Evolutionary conservation across 306 rosid genomes (phyloP).

Genomic region (Inga laurina): DNA sequence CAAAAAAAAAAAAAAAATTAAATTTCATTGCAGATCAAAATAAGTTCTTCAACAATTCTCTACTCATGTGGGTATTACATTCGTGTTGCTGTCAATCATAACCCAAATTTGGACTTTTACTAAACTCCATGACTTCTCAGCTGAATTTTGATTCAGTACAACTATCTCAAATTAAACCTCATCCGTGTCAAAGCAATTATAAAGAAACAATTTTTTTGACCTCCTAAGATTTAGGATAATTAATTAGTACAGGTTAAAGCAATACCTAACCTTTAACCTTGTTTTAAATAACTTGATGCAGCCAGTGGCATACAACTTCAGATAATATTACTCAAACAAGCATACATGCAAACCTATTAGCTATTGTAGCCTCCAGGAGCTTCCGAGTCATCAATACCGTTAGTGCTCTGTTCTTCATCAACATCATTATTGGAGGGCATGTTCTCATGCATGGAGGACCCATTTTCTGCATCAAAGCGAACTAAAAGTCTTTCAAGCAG

Average conservation of each 20-base stretch:
- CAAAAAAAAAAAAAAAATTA: no score
- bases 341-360: not conserved
- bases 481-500: constrained; percentile 65
- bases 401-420: constrained; percentile 33
- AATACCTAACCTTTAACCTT: not conserved
- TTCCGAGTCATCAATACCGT: constrained; percentile 20
- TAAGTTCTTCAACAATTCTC: not conserved
- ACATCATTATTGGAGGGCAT: constrained; percentile 24
- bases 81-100: not conserved
- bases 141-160: no score
- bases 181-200: not conserved
- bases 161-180: not conserved
- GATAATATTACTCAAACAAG: not conserved
- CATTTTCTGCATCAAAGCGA: constrained; percentile 45
- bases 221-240: not conserved
- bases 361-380: constrained; percentile 14
- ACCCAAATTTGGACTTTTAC: no score
- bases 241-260: not conserved
- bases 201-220: not conserved
- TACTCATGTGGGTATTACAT: not conserved
- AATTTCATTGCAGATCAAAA: no score
- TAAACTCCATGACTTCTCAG: no score
- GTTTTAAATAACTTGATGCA: not conserved
- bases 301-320: not conserved
- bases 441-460: constrained; percentile 29